Conservation (phyloP, 2,329 filamentous ascomycete species). For the Colletotrichum lindemuthianum region DNA sequence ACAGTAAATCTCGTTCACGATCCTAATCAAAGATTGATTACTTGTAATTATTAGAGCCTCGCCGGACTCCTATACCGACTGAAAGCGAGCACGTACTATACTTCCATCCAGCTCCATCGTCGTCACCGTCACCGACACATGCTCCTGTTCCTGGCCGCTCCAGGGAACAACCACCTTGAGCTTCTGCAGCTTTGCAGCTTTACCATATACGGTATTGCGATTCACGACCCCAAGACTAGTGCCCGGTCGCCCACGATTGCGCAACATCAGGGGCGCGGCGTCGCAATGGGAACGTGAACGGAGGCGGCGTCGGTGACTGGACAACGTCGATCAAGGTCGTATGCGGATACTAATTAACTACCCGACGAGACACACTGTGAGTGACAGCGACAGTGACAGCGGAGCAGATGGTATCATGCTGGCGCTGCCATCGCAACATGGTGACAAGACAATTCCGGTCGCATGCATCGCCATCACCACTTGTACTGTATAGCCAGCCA, state of each 20-base stretch:
- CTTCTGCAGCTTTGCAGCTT: not conserved
- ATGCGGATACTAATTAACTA: not conserved
- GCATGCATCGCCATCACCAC: not conserved
- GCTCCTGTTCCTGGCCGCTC: slow-evolving; percentile 12
- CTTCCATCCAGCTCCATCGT: not conserved
- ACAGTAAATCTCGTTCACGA: no score
- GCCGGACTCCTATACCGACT: not conserved
- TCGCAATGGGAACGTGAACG: slow-evolving; percentile 30
- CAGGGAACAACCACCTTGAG: slow-evolving; percentile 24
- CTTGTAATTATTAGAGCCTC: no score
- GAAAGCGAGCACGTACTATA: not conserved
- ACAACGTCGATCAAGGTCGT: not conserved
- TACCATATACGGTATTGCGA: not conserved
- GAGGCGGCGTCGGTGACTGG: slow-evolving; percentile 8
- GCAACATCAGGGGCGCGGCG: slow-evolving; percentile 30
- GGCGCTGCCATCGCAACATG: slow-evolving; percentile 5
- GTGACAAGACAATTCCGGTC: not conserved
- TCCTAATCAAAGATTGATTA: no score
- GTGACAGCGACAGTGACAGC: not conserved
- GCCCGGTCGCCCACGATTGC: slow-evolving; percentile 30
- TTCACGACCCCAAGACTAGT: slow-evolving; percentile 10
- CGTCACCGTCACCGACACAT: not conserved
- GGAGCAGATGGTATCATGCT: slow-evolving; percentile 17
- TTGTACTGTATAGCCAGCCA: not conserved
- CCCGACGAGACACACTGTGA: not conserved